A percentile compares a stretch with the other conserved stretches of the same genome.
phyloP scores from a whole-genome alignment of 768 basidiomycete genomes.

The Mycena capillaripes region DNA sequence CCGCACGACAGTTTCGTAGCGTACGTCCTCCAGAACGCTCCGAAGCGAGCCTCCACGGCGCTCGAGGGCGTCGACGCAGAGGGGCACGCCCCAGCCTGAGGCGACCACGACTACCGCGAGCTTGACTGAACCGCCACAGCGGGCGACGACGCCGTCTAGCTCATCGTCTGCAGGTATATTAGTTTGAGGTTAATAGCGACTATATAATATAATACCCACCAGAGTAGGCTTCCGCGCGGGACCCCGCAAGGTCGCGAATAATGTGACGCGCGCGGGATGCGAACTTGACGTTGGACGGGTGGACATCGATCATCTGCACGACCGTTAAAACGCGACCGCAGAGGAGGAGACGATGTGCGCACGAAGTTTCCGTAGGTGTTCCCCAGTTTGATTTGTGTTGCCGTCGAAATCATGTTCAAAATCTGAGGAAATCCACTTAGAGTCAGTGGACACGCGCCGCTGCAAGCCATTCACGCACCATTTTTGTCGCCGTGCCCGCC shows the following conservation, averaged over 20 bases:
- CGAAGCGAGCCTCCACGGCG: conserved; percentile 34
- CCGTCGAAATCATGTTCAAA: conserved; percentile 54
- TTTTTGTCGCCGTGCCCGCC: conserved; percentile 54
- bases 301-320: conserved; percentile 51
- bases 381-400: conserved; percentile 50
- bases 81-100: conserved; percentile 33
- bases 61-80: conserved; percentile 37
- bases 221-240: conserved; percentile 28
- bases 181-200: no score
- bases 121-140: conserved; percentile 49
- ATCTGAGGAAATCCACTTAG: conserved; percentile 38
- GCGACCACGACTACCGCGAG: conserved; percentile 47
- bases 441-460: neutral
- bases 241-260: conserved; percentile 42
- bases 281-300: conserved; percentile 48
- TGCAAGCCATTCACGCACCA: conserved; percentile 37
- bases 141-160: conserved; percentile 46
- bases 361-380: conserved; percentile 53
- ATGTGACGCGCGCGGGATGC: conserved; percentile 47
- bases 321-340: neutral
- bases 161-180: conserved; percentile 36
- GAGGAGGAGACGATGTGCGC: conserved; percentile 7
- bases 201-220: neutral
- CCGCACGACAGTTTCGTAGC: conserved; percentile 39
- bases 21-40: conserved; percentile 37